These are phyloP conservation scores for Ceratobasidium sp. DNA, from an alignment of 1,284 basidiomycete species.

Conservation along the genomic window DNA sequence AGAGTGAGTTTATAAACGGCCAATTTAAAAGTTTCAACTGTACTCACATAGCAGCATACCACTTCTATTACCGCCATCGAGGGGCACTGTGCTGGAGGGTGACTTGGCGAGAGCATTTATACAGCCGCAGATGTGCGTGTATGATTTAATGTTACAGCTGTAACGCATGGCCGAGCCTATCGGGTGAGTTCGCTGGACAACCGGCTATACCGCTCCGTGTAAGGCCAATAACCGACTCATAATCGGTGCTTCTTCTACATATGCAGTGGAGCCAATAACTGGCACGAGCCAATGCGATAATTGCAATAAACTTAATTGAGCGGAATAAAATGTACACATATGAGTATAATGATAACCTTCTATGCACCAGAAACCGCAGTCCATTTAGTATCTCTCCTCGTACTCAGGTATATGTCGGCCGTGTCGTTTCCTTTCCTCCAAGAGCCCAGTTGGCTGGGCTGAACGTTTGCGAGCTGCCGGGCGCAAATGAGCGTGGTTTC, in stretches of 20 bases:
- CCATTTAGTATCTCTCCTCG: conserved; percentile 71
- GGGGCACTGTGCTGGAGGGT: not conserved
- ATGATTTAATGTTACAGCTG: no score
- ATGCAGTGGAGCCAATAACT: no score
- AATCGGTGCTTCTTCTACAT: no score
- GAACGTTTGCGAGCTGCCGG: conserved; percentile 68
- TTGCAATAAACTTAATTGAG: conserved; percentile 27
- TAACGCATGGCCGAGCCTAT: no score
- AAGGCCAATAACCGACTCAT: no score
- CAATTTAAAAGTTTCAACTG: not conserved
- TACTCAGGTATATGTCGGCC: conserved; percentile 71
- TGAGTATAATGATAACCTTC: not conserved
- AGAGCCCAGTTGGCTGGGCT: conserved; percentile 67
- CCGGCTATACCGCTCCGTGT: no score
- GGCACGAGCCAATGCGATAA: no score
- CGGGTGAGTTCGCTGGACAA: no score
- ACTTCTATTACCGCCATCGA: not conserved
- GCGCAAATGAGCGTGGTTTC: conserved; percentile 1
- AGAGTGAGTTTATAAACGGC: not conserved
- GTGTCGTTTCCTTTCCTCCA: conserved; percentile 69
- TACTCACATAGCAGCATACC: not conserved
- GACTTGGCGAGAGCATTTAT: not conserved
- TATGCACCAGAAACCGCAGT: conserved; percentile 47
- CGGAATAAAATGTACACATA: conserved; percentile 4
- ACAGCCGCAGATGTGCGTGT: no score